Evolutionary conservation across 2,329 filamentous ascomycete genomes (phyloP).

Genomic region (Ceratocystis huliohia): DNA sequence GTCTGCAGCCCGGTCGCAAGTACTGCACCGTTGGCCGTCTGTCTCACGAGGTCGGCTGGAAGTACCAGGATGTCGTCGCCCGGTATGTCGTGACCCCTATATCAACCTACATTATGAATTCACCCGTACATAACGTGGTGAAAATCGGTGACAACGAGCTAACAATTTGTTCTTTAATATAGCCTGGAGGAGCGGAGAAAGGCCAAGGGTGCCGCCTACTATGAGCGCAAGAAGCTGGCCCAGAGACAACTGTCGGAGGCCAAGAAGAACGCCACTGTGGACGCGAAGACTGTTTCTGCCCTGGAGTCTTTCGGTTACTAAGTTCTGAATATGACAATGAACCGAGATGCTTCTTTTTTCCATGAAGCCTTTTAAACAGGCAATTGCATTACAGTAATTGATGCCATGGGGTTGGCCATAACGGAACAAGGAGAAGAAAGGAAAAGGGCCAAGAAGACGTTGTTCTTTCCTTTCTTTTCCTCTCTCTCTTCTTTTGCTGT

Average conservation of each 20-base stretch:
- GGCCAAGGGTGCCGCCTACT: conserved; percentile 98
- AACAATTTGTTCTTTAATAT: conserved; percentile 20
- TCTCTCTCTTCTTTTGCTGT: conserved; percentile 12
- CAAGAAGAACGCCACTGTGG: conserved; percentile 80
- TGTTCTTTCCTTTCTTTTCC: conserved; percentile 13
- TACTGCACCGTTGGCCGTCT: conserved; percentile 98
- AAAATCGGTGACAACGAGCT: background rate
- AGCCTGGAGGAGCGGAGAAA: conserved; percentile 99
- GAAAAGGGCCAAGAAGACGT: background rate
- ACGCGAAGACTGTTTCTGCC: conserved; percentile 76
- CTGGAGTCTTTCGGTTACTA: conserved; percentile 91
- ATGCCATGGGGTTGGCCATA: conserved; percentile 3
- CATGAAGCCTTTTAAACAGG: conserved; percentile 12
- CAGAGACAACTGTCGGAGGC: conserved; percentile 82
- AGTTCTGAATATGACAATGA: conserved; percentile 19
- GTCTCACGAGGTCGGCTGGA: conserved; percentile 99
- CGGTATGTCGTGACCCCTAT: conserved; percentile 51
- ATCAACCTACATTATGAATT: background rate
- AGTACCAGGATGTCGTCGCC: conserved; percentile 98
- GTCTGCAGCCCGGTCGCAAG: conserved; percentile 98
- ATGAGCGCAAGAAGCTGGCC: conserved; percentile 98
- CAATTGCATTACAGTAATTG: conserved; percentile 14
- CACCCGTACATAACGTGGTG: background rate
- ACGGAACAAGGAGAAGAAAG: background rate
- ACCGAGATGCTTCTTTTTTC: conserved; percentile 8